Percentiles rank a stretch among this genome's conserved stretches.
phyloP scores from a whole-genome alignment of 2,329 filamentous ascomycete genomes.

The Arachnomyces sp. region DNA sequence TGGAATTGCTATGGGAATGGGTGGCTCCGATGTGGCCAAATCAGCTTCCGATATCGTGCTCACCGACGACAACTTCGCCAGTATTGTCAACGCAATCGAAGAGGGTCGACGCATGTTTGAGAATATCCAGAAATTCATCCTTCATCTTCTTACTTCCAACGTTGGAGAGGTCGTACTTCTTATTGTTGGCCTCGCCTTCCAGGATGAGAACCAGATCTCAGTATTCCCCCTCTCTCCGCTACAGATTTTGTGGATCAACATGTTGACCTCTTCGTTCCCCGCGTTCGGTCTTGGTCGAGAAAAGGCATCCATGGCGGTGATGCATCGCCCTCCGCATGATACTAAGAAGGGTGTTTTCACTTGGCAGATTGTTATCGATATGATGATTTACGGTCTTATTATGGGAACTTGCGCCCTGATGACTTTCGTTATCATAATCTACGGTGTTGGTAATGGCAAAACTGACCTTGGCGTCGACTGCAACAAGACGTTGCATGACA shows the following conservation, averaged over 20 bases:
- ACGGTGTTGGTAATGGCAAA: constrained; percentile 31
- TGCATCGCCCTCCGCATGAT: constrained; percentile 47
- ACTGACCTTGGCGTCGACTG: constrained; percentile 23
- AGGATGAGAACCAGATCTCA: constrained; percentile 43
- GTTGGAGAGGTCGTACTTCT: constrained; percentile 50
- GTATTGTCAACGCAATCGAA: constrained; percentile 72
- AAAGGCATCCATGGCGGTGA: constrained; percentile 46
- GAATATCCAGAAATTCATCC: constrained; percentile 70
- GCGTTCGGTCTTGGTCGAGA: constrained; percentile 54
- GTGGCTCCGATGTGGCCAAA: constrained; percentile 78
- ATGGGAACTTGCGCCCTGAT: constrained; percentile 43
- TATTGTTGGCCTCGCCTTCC: constrained; percentile 51
- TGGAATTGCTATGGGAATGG: constrained; percentile 80
- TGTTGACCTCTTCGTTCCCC: constrained; percentile 52
- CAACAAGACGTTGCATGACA: constrained; percentile 10
- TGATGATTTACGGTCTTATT: constrained; percentile 46
- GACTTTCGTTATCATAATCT: constrained; percentile 46
- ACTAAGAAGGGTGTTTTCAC: constrained; percentile 46
- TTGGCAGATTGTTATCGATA: constrained; percentile 44
- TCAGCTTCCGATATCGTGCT: constrained; percentile 56
- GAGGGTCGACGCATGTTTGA: constrained; percentile 80
- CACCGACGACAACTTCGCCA: constrained; percentile 80
- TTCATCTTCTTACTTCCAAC: constrained; percentile 48
- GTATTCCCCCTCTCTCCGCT: constrained; percentile 53
- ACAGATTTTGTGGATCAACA: constrained; percentile 57